Base-by-base conservation (phyloP, 495 filamentous ascomycete species). In the Hypoxylon intermedium region DNA sequence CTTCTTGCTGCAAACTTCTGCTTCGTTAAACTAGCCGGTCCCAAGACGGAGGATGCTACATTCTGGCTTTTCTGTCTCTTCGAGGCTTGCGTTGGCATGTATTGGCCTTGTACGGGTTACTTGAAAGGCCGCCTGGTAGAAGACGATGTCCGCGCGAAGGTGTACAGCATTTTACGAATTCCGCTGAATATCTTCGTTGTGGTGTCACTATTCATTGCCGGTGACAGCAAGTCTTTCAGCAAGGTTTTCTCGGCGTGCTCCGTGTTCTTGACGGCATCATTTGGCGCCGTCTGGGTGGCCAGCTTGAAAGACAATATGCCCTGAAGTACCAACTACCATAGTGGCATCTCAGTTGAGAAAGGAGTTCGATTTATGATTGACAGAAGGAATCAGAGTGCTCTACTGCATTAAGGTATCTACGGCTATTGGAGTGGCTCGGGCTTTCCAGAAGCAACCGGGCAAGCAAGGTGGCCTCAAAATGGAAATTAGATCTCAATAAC, bases 141-240 rank as follows among this genome's bases (percentile, higher is more conserved):
- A 0, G 81, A 85, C 47, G 72, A 73, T 7, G 69, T 77, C 7
- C 73, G 83, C 12, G 77, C 79, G 4, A 75, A 78, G 26, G 74
- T 85, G 3, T 85, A 86, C 65, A 75, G 75, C 2, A 59, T 83
- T 19, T 24, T 65, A 9, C 69, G 83, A 46, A 72, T 83, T 6
- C 83, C 82, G 13, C 67, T 83, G 48, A 84, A 84, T 56, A 57
- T 83, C 1, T 80, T 84, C 56, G 82, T 83, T 5, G 79, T 85
- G 16, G 58, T 76, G 9, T 74, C 77, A 18, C 58, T 86, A 42
- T 66, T 74, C 30, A 20, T 77, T 19, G 77, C 76, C 0, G 72
- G 73, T n/a, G 76, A 79, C 41, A 76, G 75, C 13, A 70, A 60
- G 13, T 65, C 64, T 5, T 72, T 62, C 45, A 53, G 49, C 13